Evolutionary conservation across 805 yeast species (phyloP).

Genomic region (Jamesozyma piceae): DNA sequence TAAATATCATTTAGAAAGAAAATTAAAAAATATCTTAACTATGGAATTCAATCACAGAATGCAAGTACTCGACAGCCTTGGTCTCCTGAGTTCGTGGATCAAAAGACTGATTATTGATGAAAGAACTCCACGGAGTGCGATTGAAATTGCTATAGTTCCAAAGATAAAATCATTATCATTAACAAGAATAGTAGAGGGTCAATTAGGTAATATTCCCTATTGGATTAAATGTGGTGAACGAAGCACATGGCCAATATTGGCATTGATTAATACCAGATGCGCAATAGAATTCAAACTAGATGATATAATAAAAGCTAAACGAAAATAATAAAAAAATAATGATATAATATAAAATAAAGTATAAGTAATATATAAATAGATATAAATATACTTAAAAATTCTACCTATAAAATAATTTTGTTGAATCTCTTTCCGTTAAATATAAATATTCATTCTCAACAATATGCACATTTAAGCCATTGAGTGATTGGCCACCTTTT

Average conservation of each 20-base stretch:
- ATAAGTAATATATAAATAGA: background rate
- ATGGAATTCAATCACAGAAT: slow-evolving; percentile 81
- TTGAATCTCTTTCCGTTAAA: slow-evolving; percentile 46
- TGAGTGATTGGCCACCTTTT: slow-evolving; percentile 39
- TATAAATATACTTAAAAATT: background rate
- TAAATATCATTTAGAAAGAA: slow-evolving; percentile 31
- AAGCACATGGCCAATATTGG: slow-evolving; percentile 86
- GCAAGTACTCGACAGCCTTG: slow-evolving; percentile 68
- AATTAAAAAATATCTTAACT: slow-evolving; percentile 47
- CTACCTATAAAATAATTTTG: slow-evolving; percentile 35
- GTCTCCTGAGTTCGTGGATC: slow-evolving; percentile 58
- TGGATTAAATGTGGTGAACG: slow-evolving; percentile 89
- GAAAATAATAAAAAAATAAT: slow-evolving; percentile 9
- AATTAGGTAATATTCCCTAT: slow-evolving; percentile 70
- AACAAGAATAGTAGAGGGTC: slow-evolving; percentile 70
- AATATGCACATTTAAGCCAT: slow-evolving; percentile 22
- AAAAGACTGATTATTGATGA: slow-evolving; percentile 82
- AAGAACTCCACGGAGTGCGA: slow-evolving; percentile 65
- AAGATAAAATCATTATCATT: slow-evolving; percentile 64
- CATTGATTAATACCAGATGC: slow-evolving; percentile 78
- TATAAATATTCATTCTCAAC: slow-evolving; percentile 58
- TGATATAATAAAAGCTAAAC: slow-evolving; percentile 43
- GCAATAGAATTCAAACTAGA: slow-evolving; percentile 84
- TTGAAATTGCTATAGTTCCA: slow-evolving; percentile 87
- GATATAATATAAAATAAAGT: background rate